A percentile compares a stretch with the other conserved stretches of the same genome.
These are phyloP conservation scores for Citrus medica DNA, from an alignment of 345 rosid species.

Conservation along the genomic window DNA sequence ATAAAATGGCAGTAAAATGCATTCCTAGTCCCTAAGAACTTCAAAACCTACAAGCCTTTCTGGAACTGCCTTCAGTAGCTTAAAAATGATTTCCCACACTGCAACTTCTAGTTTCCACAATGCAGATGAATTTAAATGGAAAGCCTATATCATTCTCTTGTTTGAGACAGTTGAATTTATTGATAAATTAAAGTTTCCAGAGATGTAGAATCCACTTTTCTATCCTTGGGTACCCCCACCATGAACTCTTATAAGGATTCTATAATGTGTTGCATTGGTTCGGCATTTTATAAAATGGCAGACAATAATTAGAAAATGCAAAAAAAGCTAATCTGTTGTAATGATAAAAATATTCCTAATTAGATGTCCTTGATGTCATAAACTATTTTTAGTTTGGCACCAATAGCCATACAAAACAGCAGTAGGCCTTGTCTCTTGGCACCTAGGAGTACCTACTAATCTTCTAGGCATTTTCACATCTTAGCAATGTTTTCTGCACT, in stretches of 20 bases:
- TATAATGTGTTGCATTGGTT: not conserved
- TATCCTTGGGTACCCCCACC: not conserved
- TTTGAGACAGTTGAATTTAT: not conserved
- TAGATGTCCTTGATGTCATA: not conserved
- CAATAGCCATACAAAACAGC: not conserved
- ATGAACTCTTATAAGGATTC: not conserved
- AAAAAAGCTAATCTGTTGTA: not conserved
- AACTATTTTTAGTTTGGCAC: not conserved
- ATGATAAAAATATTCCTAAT: not conserved
- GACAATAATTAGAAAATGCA: not conserved
- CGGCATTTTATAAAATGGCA: not conserved
- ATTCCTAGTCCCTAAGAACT: not conserved
- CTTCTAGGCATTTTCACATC: not conserved
- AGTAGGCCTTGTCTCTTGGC: not conserved
- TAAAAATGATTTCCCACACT: not conserved
- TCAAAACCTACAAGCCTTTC: not conserved
- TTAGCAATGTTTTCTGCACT: not conserved
- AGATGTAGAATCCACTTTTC: not conserved
- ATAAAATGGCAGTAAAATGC: not conserved
- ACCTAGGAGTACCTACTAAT: not conserved
- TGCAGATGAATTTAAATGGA: not conserved
- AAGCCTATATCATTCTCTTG: not conserved
- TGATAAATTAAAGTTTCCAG: not conserved
- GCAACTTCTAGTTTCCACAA: not conserved
- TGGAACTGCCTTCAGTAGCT: not conserved